Percentiles rank a stretch among this genome's conserved stretches.
phyloP scores from a whole-genome alignment of 176 grass and related monocot genomes.

The Dactylis glomerata region DNA sequence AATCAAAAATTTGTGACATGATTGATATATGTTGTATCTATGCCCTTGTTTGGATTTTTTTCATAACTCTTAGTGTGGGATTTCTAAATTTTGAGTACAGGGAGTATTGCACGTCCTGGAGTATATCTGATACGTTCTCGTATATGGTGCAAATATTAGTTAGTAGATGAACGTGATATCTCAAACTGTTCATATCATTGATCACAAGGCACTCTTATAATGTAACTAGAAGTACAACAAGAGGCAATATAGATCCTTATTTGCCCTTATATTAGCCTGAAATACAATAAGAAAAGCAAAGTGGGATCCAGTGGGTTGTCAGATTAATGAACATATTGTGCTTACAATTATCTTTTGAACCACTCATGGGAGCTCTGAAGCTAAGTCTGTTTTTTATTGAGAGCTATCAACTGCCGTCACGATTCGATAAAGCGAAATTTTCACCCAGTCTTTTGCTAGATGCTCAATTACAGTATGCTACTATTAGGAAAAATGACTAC shows the following conservation, averaged over 20 bases:
- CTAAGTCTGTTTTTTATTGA: not conserved
- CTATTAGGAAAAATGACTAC: not conserved
- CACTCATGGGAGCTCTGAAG: constrained; percentile 3
- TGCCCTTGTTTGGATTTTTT: too few relatives aligned
- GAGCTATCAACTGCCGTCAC: not conserved
- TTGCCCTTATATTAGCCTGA: not conserved
- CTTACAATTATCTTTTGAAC: not conserved
- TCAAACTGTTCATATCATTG: not conserved
- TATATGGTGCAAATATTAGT: too few relatives aligned
- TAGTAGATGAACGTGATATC: not conserved
- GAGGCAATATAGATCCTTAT: not conserved
- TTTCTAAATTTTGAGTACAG: too few relatives aligned
- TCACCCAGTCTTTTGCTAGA: not conserved
- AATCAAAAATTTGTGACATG: too few relatives aligned
- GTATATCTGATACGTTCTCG: too few relatives aligned
- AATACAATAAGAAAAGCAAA: not conserved
- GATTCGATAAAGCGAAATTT: constrained; percentile 9
- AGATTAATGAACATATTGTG: not conserved
- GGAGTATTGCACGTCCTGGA: too few relatives aligned
- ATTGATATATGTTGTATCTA: too few relatives aligned
- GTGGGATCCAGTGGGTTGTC: not conserved
- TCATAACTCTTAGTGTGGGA: too few relatives aligned
- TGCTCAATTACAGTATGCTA: not conserved
- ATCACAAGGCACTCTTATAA: not conserved
- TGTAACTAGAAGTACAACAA: not conserved